Evolutionary conservation across 1,284 basidiomycete species (phyloP).

Genomic region (Ustilago shanxiensis): DNA sequence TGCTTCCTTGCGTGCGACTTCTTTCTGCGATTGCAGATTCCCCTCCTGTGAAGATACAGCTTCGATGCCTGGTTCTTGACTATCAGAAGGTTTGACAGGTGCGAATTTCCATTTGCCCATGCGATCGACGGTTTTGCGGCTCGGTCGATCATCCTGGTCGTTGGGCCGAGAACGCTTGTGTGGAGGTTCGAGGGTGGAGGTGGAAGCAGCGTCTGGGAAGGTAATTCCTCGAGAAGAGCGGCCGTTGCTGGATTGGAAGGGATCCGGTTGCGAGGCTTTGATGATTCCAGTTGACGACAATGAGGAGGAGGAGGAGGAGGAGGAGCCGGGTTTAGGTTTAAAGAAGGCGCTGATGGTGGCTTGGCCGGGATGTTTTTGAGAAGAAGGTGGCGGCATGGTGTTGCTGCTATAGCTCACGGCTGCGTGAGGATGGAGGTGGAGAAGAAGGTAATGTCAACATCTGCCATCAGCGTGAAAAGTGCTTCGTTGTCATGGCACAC

Average conservation of each 20-base stretch:
- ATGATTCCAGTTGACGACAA: slow-evolving; percentile 3
- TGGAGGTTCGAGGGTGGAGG: slow-evolving; percentile 28
- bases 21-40: slow-evolving; percentile 2
- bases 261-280: slow-evolving; percentile 44
- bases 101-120: slow-evolving; percentile 46
- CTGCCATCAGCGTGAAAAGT: neutral
- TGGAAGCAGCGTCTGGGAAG: slow-evolving; percentile 10
- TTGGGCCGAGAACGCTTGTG: slow-evolving; percentile 22
- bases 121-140: slow-evolving; percentile 34
- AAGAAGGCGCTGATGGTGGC: slow-evolving; percentile 58
- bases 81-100: neutral
- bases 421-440: neutral
- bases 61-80: neutral
- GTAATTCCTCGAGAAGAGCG: slow-evolving; percentile 7
- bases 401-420: slow-evolving; percentile 1
- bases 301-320: neutral
- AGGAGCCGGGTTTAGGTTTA: slow-evolving; percentile 37
- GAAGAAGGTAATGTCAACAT: neutral
- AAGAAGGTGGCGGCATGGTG: slow-evolving; percentile 33
- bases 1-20: slow-evolving; percentile 20
- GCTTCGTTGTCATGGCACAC: neutral
- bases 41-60: slow-evolving; percentile 8
- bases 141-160: slow-evolving; percentile 25
- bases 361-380: slow-evolving; percentile 26
- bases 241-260: slow-evolving; percentile 7